Percentiles rank a stretch among this genome's conserved stretches.
These are phyloP conservation scores for Cystobasidium pallidum DNA, from an alignment of 1,284 basidiomycete species.

Conservation along the genomic window DNA sequence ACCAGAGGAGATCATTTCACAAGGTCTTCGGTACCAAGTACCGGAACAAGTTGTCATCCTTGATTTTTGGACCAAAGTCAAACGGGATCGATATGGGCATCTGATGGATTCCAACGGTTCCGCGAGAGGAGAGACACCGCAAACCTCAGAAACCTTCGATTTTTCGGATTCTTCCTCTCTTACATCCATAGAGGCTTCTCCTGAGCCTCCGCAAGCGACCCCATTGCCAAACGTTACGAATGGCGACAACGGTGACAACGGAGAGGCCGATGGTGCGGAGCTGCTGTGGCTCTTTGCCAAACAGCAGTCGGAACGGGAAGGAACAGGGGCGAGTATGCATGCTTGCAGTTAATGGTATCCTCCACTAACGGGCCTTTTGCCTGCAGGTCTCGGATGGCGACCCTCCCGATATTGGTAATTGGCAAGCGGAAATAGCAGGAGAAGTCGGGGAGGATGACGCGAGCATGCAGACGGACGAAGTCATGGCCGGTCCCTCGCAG, in stretches of 20 bases:
- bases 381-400: conserved; percentile 40
- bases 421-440: conserved; percentile 23
- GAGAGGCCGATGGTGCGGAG: conserved; percentile 2
- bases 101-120: background rate
- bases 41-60: conserved; percentile 88
- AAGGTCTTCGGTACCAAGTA: conserved; percentile 80
- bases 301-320: conserved; percentile 25
- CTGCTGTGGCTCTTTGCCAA: background rate
- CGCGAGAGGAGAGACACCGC: conserved; percentile 25
- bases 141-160: conserved; percentile 29
- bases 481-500: background rate
- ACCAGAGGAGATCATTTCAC: conserved; percentile 60
- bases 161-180: conserved; percentile 41
- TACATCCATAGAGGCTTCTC: conserved; percentile 37
- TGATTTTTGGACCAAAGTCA: conserved; percentile 87
- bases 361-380: background rate
- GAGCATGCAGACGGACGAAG: background rate
- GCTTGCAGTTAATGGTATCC: background rate
- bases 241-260: background rate
- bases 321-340: conserved; percentile 15
- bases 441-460: background rate
- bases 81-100: conserved; percentile 40
- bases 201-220: conserved; percentile 22
- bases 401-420: conserved; percentile 33
- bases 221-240: background rate